Base-by-base conservation (phyloP, 495 filamentous ascomycete species). In the Podospora comata region DNA sequence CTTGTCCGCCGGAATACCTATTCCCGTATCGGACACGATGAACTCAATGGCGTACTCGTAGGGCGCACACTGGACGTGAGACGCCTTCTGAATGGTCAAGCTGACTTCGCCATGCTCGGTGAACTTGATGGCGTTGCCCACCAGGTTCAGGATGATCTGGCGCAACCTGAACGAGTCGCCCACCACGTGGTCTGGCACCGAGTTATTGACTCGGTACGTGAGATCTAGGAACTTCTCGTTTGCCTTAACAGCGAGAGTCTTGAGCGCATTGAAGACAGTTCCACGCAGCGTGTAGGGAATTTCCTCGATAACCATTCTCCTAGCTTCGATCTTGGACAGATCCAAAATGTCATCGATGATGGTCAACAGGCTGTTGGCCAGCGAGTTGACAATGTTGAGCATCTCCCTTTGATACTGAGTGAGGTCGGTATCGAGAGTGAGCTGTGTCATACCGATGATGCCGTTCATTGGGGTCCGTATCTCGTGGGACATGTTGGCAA, bases 281-380 rank as follows among this genome's bases (percentile, higher is more conserved):
- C 94, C 92, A 57, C 95, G 88, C 63, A 98, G 84, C 0, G 96
- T 97, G 80, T 97, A 99, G 15, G 93, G 94, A 72, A 98, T 97
- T 75, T 94, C 92, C 75, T 99, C 95, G 82, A 99, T 96, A 20
- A 97, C 92, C 96, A 99, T 98, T n/a, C 95, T 89, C 77, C 97
- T 94, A 28, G 95, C 95, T 79, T 99, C 95, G 71, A 99, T 99
- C 88, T 99, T 99, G 6, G 93, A 97, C 69, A 99, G 91, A 86
- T 99, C 95, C 69, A 99, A 85, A 73, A 99, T 98, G 78, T 99
- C 95, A 76, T 99, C 95, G 76, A 99, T 98, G 72, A 99, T 98
- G 20, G 96, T 99, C 75, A 99, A 79, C 70, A 99, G 81, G 82
- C 96, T 97, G 80, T 97, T 97, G 59, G 94, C 95, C 60, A 99